Evolutionary conservation across 1,284 basidiomycete genomes (phyloP), one percentile per base, ranked within the genome.

Genomic region (Boletus subluridellus): DNA sequence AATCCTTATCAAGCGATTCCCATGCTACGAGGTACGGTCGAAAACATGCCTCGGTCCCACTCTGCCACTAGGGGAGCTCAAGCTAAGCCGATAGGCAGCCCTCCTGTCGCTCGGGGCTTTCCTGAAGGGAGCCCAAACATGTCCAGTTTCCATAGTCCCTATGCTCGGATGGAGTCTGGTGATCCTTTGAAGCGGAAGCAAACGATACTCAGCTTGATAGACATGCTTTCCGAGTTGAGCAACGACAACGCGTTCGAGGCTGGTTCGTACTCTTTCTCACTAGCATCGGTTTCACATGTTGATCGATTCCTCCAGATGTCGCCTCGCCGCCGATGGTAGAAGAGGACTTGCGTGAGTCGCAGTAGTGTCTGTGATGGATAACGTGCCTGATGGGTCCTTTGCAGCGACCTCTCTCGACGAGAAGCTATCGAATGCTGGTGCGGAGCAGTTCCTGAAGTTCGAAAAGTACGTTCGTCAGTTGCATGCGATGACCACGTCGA

Each of bases 171-270:
- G 59, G 71, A 74, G 56, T 54, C 63, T 34, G 7, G 49, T 26
- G 71, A 69, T 61, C 70, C 69, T 55, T 57, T 73, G 52, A 78
- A 69, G 60, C 75, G 86, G 45, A 84, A 81, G 65, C 82, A 87
- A 65, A 87, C 86, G 1, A 78, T 89, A 53, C 71, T 87, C 44
- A 86, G 78, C 62, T 70, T 89, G 61, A 78, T 91, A 53, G 86
- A 90, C 62, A 77, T 78, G 39, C 66, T 82, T 60, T 80, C 83
- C 62, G 81, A 89, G 58, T 65, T 90, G 61, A 79, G 79, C 66
- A 78, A 79, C 54, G 81, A 82, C 52, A 78, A 77, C n/a, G 76
- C 73, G 38, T 60, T 77, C n/a, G 77, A 74, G 15, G 58, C 67
- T 45, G 74, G 84, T 83, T 62, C 58, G 78, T 75, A 9, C 46